These are phyloP conservation scores for Rubia yunnanensis DNA, from an alignment of 257 asterid species.

Conservation along the genomic window DNA sequence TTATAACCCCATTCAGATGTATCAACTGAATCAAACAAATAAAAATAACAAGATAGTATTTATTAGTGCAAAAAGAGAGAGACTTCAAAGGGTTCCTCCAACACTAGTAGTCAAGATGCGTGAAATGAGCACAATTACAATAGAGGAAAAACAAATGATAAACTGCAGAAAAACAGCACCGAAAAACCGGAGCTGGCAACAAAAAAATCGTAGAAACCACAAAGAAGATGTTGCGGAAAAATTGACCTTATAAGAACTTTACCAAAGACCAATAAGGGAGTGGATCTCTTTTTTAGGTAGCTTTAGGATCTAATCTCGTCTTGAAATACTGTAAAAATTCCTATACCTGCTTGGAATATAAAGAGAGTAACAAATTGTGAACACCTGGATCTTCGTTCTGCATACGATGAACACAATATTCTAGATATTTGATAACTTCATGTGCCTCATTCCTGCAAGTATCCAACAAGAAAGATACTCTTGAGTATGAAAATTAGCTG, in stretches of 20 bases:
- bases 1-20: neutral
- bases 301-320: neutral
- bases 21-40: neutral
- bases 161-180: neutral
- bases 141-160: neutral
- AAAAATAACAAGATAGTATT: neutral
- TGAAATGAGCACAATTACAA: neutral
- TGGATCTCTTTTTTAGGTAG: neutral
- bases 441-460: constrained; percentile 91
- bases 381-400: constrained; percentile 97
- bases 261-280: neutral
- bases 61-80: neutral
- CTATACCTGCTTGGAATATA: constrained; percentile 84
- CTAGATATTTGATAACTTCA: constrained; percentile 92
- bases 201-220: neutral
- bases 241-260: too few species aligned
- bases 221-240: neutral
- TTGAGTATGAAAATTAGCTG: neutral
- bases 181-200: neutral
- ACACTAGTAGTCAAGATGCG: neutral
- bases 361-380: constrained; percentile 82
- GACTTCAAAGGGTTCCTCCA: neutral
- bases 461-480: neutral
- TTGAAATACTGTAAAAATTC: constrained; percentile 1
- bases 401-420: constrained; percentile 83